Evolutionary conservation across 116 monocot species (phyloP).

Genomic region (Zostera marina): DNA sequence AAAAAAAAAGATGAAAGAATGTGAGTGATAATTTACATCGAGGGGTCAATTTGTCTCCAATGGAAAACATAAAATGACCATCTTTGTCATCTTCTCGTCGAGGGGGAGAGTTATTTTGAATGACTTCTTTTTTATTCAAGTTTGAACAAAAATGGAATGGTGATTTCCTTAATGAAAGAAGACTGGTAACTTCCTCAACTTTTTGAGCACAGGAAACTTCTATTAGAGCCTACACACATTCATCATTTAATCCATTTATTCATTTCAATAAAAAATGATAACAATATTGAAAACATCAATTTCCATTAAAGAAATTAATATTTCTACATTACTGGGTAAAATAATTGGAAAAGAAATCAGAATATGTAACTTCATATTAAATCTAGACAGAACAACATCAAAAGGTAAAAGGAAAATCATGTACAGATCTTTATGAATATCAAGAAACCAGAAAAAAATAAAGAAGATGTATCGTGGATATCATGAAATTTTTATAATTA

Average conservation of each 20-base stretch:
- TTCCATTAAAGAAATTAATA: too few relatives aligned
- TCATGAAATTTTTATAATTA: too few relatives aligned
- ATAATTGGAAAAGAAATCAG: too few relatives aligned
- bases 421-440: too few relatives aligned
- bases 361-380: too few relatives aligned
- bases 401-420: too few relatives aligned
- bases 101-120: conserved; percentile 68
- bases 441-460: too few relatives aligned
- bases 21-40: conserved; percentile 77
- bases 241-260: conserved; percentile 66
- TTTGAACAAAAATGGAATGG: conserved; percentile 16
- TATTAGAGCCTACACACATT: conserved; percentile 55
- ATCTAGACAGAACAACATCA: too few relatives aligned
- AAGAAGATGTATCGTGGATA: too few relatives aligned
- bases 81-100: conserved; percentile 98
- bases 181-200: conserved; percentile 58
- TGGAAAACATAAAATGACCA: conserved; percentile 89
- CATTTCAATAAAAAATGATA: neutral
- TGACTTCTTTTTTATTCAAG: conserved; percentile 40
- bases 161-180: conserved; percentile 26
- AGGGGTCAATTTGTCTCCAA: conserved; percentile 92
- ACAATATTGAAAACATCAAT: too few relatives aligned
- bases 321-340: too few relatives aligned
- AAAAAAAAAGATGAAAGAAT: neutral
- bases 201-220: conserved; percentile 24